Percentiles rank a stretch among this genome's conserved stretches.
Evolutionary conservation across 768 basidiomycete genomes (phyloP).

Genomic region (Gymnopilus junonius): DNA sequence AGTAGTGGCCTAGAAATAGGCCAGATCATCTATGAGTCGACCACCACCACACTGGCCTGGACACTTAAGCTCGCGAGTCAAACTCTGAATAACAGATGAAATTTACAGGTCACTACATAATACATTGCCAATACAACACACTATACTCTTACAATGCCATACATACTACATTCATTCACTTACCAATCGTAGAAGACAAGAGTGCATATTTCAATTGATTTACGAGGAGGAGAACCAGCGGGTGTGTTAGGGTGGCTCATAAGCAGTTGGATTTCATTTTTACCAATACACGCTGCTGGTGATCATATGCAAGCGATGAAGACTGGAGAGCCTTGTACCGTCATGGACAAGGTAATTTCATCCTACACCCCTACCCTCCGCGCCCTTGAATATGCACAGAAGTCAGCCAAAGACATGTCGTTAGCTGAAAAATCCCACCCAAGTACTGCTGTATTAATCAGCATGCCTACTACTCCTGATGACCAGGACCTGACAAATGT

Average conservation of each 20-base stretch:
- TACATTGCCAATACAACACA: too few species aligned
- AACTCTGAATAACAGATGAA: too few species aligned
- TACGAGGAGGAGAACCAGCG: too few species aligned
- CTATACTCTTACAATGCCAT: too few species aligned
- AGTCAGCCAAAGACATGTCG: background rate
- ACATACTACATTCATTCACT: too few species aligned
- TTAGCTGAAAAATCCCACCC: constrained; percentile 1
- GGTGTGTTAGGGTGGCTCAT: constrained; percentile 23
- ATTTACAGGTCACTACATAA: too few species aligned
- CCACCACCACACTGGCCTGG: too few species aligned
- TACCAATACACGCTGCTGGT: constrained; percentile 25
- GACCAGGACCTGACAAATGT: constrained; percentile 13
- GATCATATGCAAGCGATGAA: constrained; percentile 14
- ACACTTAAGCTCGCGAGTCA: too few species aligned
- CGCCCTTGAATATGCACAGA: constrained; percentile 13
- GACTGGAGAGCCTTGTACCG: constrained; percentile 15
- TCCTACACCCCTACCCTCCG: constrained; percentile 23
- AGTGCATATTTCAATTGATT: too few species aligned
- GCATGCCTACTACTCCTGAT: constrained; percentile 23
- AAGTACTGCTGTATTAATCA: constrained; percentile 14
- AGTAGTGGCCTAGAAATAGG: too few species aligned
- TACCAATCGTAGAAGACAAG: too few species aligned
- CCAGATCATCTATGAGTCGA: too few species aligned
- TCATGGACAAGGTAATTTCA: constrained; percentile 18
- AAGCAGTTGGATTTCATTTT: constrained; percentile 6